Percentiles rank a stretch among this genome's conserved stretches.
phyloP scores from a whole-genome alignment of 2,329 filamentous ascomycete genomes.

The Talaromyces marneffei region DNA sequence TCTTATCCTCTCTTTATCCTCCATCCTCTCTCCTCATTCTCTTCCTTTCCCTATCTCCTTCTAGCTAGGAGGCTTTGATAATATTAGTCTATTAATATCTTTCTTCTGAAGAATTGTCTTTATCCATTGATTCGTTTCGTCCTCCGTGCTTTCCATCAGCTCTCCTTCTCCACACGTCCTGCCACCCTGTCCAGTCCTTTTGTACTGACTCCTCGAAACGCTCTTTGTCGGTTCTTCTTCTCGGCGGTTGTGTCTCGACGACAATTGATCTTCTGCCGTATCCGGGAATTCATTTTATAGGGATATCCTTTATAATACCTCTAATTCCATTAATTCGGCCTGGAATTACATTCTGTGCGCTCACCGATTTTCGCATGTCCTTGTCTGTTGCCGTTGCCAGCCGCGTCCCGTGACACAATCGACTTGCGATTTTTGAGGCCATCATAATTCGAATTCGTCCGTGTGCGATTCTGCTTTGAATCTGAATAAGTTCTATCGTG shows the following conservation, averaged over 20 bases:
- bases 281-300: not conserved
- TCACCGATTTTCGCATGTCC: constrained; percentile 8
- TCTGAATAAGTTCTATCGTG: not conserved
- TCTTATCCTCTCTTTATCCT: constrained; percentile 7
- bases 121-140: constrained; percentile 2
- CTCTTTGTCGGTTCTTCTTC: constrained; percentile 4
- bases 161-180: not conserved
- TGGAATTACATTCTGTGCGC: constrained; percentile 2
- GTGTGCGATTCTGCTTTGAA: not conserved
- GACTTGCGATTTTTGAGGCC: not conserved
- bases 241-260: constrained; percentile 12
- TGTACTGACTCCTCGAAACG: not conserved
- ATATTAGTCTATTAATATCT: constrained; percentile 15
- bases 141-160: constrained; percentile 5
- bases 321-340: constrained; percentile 10
- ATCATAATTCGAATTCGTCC: not conserved
- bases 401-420: not conserved
- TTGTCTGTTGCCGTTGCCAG: constrained; percentile 2
- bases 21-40: constrained; percentile 1
- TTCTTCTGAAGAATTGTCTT: constrained; percentile 7
- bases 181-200: constrained; percentile 11
- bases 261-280: not conserved
- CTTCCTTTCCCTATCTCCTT: constrained; percentile 6
- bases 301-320: constrained; percentile 1
- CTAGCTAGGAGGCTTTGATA: constrained; percentile 13